Conservation (phyloP, 805 yeast genomes). For the Candida nemodendra region DNA sequence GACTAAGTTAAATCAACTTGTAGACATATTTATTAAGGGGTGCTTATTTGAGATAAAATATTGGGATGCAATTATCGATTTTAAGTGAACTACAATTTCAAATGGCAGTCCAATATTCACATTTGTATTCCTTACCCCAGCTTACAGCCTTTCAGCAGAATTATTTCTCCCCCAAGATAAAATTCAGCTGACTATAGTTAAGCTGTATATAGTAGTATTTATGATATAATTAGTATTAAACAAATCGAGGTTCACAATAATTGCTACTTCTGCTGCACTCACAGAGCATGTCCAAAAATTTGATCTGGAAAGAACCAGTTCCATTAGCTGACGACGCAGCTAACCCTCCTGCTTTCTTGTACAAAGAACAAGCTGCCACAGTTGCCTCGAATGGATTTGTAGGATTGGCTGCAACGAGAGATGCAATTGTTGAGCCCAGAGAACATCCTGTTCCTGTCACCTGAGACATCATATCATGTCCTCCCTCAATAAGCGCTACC, state of each 20-base stretch:
- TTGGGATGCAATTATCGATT: slow-evolving; percentile 4
- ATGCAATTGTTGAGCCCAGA: slow-evolving; percentile 68
- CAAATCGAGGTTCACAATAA: slow-evolving; percentile 1
- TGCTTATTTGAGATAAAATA: slow-evolving; percentile 3
- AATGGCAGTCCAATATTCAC: too few species aligned
- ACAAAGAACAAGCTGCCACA: slow-evolving; percentile 52
- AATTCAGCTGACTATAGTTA: not conserved
- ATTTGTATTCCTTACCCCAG: too few species aligned
- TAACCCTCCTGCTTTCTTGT: slow-evolving; percentile 58
- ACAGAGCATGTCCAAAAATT: slow-evolving; percentile 45
- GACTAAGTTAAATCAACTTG: not conserved
- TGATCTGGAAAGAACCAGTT: slow-evolving; percentile 53
- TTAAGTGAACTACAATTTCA: not conserved
- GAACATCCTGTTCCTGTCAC: slow-evolving; percentile 87
- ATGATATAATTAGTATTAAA: not conserved
- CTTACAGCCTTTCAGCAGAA: too few species aligned
- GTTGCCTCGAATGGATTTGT: slow-evolving; percentile 45
- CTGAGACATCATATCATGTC: slow-evolving; percentile 58
- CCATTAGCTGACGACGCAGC: slow-evolving; percentile 47
- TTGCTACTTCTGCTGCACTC: slow-evolving; percentile 1
- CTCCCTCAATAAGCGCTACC: slow-evolving; percentile 46
- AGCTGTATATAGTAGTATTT: not conserved
- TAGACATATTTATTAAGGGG: slow-evolving; percentile 1
- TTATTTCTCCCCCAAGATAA: not conserved
- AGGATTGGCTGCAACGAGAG: slow-evolving; percentile 49